Percentiles rank a stretch among this genome's conserved stretches.
These are phyloP conservation scores for Pseudomonodictys pantanalensis DNA, from an alignment of 495 filamentous ascomycete genomes.

Conservation along the genomic window DNA sequence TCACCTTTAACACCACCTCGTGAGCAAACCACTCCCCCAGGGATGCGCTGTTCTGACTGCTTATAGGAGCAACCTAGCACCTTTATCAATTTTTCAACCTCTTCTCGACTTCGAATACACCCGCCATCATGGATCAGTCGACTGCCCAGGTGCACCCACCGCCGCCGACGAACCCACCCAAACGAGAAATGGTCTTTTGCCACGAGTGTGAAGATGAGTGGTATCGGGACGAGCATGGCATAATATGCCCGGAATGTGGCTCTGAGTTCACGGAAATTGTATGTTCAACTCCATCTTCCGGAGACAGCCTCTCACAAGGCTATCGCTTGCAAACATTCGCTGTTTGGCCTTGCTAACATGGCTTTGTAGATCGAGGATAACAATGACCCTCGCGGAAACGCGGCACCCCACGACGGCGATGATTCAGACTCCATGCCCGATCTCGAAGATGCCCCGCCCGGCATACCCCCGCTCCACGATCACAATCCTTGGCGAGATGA, in stretches of 20 bases:
- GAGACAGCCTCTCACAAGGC: neutral
- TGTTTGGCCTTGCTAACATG: neutral
- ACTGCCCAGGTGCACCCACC: constrained; percentile 7
- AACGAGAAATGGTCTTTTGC: constrained; percentile 63
- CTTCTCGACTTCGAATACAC: constrained; percentile 2
- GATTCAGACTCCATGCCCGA: constrained; percentile 57
- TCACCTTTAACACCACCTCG: neutral
- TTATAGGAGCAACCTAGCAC: neutral
- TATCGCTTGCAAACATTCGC: neutral
- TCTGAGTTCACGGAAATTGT: constrained; percentile 86
- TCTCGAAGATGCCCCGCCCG: constrained; percentile 56
- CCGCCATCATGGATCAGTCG: constrained; percentile 17
- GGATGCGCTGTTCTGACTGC: neutral
- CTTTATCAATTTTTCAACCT: neutral
- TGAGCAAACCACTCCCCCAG: constrained; percentile 2
- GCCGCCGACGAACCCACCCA: constrained; percentile 1
- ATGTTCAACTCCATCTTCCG: constrained; percentile 32
- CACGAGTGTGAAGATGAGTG: constrained; percentile 77
- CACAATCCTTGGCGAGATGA: constrained; percentile 39
- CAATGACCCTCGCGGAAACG: constrained; percentile 40
- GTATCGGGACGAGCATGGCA: constrained; percentile 62
- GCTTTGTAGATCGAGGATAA: constrained; percentile 40
- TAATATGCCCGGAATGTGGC: constrained; percentile 73
- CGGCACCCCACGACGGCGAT: constrained; percentile 58
- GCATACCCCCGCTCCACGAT: constrained; percentile 30